phyloP scores from a whole-genome alignment of 768 basidiomycete genomes.

The Clathrus columnatus region DNA sequence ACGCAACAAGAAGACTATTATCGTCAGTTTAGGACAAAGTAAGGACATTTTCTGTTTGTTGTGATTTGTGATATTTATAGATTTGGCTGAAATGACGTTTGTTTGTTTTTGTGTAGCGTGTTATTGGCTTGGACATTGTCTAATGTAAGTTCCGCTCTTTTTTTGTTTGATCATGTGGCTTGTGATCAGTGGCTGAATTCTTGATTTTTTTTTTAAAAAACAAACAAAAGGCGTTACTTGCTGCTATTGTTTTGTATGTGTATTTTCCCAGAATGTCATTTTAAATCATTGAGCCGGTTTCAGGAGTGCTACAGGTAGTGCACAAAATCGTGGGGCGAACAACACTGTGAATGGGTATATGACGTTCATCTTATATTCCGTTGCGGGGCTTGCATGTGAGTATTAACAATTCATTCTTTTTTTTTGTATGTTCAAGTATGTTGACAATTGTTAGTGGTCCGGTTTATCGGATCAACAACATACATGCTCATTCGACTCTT shows the following conservation, averaged over 20 bases:
- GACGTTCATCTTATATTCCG: constrained; percentile 81
- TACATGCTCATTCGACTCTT: constrained; percentile 86
- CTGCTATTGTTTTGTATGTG: constrained; percentile 63
- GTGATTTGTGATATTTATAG: constrained; percentile 14
- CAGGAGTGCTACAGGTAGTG: constrained; percentile 42
- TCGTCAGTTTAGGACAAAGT: constrained; percentile 83
- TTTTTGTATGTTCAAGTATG: neutral
- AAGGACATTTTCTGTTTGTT: constrained; percentile 16
- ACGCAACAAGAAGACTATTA: constrained; percentile 84
- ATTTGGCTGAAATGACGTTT: constrained; percentile 23
- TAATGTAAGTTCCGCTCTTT: constrained; percentile 44
- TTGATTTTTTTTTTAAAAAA: neutral
- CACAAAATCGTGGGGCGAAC: constrained; percentile 36
- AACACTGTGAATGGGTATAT: constrained; percentile 75
- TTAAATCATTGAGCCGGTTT: neutral
- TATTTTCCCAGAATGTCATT: neutral
- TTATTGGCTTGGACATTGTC: constrained; percentile 83
- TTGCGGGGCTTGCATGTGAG: constrained; percentile 81
- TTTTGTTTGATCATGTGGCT: constrained; percentile 2
- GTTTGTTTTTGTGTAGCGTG: constrained; percentile 34
- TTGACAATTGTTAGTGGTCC: constrained; percentile 45
- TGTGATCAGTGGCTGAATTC: constrained; percentile 10
- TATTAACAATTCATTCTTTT: constrained; percentile 13
- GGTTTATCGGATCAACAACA: constrained; percentile 71
- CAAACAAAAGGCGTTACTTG: constrained; percentile 49